These are phyloP conservation scores for Vigna radiata DNA, from an alignment of 306 rosid species.

Conservation along the genomic window DNA sequence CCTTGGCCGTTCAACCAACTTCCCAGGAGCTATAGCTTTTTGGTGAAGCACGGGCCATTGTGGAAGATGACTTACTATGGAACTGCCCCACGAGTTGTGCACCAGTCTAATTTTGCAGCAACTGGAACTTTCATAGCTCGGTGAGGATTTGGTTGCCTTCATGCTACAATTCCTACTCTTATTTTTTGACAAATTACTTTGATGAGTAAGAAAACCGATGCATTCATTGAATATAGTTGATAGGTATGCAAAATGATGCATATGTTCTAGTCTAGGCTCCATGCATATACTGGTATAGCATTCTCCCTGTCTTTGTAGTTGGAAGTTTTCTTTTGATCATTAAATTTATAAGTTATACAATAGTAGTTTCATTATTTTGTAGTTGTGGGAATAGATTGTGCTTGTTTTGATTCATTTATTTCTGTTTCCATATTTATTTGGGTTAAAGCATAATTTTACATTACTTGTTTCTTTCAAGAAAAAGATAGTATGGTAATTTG, in stretches of 20 bases:
- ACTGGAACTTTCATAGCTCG: constrained; percentile 96
- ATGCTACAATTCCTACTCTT: neutral
- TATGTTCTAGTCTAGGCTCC: neutral
- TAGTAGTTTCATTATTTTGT: constrained; percentile 17
- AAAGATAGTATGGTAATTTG: neutral
- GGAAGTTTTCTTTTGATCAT: constrained; percentile 10
- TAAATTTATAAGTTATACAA: neutral
- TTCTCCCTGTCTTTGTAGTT: constrained; percentile 26
- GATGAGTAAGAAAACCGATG: neutral
- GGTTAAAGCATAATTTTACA: neutral
- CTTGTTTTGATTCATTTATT: neutral
- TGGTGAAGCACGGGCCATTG: constrained; percentile 89
- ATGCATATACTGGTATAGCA: constrained; percentile 15
- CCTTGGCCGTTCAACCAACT: constrained; percentile 99
- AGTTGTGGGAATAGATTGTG: constrained; percentile 1
- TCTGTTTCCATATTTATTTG: constrained; percentile 31
- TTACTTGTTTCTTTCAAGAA: neutral
- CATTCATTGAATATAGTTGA: neutral
- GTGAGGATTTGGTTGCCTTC: constrained; percentile 53
- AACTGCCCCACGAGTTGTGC: constrained; percentile 86
- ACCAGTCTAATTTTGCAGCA: constrained; percentile 90
- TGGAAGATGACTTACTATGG: constrained; percentile 95
- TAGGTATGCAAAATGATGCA: neutral
- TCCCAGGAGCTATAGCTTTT: constrained; percentile 95
- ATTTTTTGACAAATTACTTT: constrained; percentile 8